Evolutionary conservation across 345 rosid genomes (phyloP).

Genomic region (Ceriops zippeliana): DNA sequence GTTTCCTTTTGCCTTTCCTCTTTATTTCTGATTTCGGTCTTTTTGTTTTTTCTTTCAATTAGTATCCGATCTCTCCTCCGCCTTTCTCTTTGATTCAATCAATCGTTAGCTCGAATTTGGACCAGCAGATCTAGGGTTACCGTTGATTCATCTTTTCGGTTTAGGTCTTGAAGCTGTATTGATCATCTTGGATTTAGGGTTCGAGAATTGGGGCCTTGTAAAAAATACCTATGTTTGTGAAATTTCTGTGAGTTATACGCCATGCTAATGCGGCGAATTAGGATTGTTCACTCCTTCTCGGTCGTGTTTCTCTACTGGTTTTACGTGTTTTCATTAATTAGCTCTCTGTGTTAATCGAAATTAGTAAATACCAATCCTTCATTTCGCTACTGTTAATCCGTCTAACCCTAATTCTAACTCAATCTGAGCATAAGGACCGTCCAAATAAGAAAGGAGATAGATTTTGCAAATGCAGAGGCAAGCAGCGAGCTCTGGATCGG

Average conservation of each 20-base stretch:
- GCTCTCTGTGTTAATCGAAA: background rate
- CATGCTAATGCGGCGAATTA: conserved; percentile 62
- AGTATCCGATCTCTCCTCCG: background rate
- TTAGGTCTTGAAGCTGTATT: background rate
- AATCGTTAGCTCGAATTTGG: background rate
- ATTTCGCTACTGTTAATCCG: background rate
- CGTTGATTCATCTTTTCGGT: background rate
- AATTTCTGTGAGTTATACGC: conserved; percentile 53
- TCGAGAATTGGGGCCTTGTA: conserved; percentile 12
- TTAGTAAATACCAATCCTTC: background rate
- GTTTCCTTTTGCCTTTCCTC: background rate
- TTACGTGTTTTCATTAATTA: conserved; percentile 68
- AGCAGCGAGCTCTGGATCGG: conserved; percentile 57
- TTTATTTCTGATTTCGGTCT: background rate
- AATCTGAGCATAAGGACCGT: background rate
- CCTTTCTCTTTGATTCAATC: background rate
- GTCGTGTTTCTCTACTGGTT: conserved; percentile 92
- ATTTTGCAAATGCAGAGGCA: conserved; percentile 35
- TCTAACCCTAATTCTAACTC: background rate
- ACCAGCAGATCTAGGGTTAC: background rate
- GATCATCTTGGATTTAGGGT: conserved; percentile 8
- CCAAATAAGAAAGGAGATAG: background rate
- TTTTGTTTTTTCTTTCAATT: background rate
- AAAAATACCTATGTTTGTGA: conserved; percentile 38
- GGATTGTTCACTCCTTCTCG: conserved; percentile 81